Evolutionary conservation across 148 eudicot species (phyloP).

Genomic region (Mesembryanthemum crystallinum): DNA sequence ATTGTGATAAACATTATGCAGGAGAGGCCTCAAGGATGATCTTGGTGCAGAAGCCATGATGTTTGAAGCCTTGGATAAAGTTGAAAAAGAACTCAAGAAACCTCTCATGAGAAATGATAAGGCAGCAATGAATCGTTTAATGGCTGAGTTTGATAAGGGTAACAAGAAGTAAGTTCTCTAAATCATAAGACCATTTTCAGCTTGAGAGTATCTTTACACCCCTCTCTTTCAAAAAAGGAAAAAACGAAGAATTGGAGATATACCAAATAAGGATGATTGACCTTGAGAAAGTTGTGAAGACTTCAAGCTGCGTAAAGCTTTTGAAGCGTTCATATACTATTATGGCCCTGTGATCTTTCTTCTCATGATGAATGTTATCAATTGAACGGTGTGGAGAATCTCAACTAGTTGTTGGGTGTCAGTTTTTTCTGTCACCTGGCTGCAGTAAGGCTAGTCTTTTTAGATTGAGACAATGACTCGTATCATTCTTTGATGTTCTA

Average conservation of each 20-base stretch:
- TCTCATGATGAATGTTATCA: not conserved
- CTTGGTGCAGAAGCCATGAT: conserved; percentile 89
- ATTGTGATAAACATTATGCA: conserved; percentile 30
- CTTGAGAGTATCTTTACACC: not conserved
- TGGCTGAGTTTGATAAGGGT: conserved; percentile 74
- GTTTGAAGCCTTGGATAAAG: conserved; percentile 86
- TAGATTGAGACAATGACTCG: not conserved
- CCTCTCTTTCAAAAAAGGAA: not conserved
- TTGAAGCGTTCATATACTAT: not conserved
- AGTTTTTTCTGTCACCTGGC: no score
- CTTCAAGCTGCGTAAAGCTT: not conserved
- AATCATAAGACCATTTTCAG: not conserved
- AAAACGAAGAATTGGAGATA: not conserved
- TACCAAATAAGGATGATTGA: no score
- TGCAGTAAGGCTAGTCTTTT: not conserved
- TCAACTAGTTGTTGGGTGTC: not conserved
- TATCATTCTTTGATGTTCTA: not conserved
- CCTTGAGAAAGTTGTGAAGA: not conserved
- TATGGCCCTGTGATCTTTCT: not conserved
- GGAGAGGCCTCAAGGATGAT: conserved; percentile 87
- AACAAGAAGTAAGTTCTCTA: conserved; percentile 66
- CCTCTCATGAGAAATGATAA: conserved; percentile 91
- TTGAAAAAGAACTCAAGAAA: conserved; percentile 78
- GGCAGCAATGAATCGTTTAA: conserved; percentile 64
- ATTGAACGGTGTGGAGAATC: not conserved